Evolutionary conservation across 257 asterid species (phyloP).

Genomic region (Rauvolfia tetraphylla): DNA sequence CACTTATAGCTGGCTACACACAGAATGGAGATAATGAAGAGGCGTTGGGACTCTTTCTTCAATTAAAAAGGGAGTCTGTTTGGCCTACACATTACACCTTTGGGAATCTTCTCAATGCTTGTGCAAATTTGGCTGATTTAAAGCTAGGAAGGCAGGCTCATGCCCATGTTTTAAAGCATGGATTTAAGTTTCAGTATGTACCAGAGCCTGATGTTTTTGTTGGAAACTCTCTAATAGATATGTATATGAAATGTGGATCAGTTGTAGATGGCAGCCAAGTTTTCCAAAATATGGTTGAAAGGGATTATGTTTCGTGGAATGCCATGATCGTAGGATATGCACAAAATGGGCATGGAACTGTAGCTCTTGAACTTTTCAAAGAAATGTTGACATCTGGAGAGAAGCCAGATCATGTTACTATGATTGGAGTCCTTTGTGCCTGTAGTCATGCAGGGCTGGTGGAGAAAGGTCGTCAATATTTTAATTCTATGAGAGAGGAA

Average conservation of each 20-base stretch:
- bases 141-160: slow-evolving; percentile 24
- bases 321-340: slow-evolving; percentile 27
- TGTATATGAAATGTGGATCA: slow-evolving; percentile 30
- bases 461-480: slow-evolving; percentile 16
- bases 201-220: slow-evolving; percentile 22
- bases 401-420: slow-evolving; percentile 23
- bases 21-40: slow-evolving; percentile 25
- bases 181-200: slow-evolving; percentile 15
- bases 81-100: slow-evolving; percentile 27
- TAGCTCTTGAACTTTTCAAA: slow-evolving; percentile 22
- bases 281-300: slow-evolving; percentile 21
- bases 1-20: slow-evolving; percentile 27
- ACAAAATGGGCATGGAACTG: slow-evolving; percentile 25
- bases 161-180: slow-evolving; percentile 10
- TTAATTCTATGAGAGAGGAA: slow-evolving; percentile 20
- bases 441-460: slow-evolving; percentile 31
- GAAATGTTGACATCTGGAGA: slow-evolving; percentile 21
- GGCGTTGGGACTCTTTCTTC: slow-evolving; percentile 23
- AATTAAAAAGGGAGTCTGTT: slow-evolving; percentile 15
- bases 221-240: slow-evolving; percentile 30
- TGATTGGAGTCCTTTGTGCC: slow-evolving; percentile 26
- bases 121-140: slow-evolving; percentile 24
- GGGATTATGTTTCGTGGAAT: slow-evolving; percentile 27
- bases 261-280: slow-evolving; percentile 17
- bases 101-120: slow-evolving; percentile 25